Evolutionary conservation across 345 rosid genomes (phyloP).

Genomic region (Murraya koenigii): DNA sequence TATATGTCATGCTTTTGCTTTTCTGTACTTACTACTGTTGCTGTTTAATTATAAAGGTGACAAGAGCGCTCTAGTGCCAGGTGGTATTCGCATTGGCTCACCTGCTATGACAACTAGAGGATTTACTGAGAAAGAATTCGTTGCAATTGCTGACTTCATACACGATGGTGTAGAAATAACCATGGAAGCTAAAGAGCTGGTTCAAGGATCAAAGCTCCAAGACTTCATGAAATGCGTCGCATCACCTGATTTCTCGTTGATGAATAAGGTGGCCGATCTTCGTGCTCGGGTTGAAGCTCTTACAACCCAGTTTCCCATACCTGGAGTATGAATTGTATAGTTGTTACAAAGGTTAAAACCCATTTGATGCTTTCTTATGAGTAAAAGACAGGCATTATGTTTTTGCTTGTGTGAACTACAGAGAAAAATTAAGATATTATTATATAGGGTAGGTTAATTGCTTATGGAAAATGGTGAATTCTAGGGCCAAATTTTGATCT

Average conservation of each 20-base stretch:
- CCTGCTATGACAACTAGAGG: constrained; percentile 98
- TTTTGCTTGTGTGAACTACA: not conserved
- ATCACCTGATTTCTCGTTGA: constrained; percentile 56
- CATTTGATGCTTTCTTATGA: too few relatives aligned
- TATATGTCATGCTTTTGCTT: not conserved
- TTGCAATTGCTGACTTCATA: constrained; percentile 63
- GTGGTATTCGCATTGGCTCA: constrained; percentile 89
- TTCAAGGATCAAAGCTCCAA: constrained; percentile 68
- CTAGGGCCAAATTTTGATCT: too few relatives aligned
- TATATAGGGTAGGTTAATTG: not conserved
- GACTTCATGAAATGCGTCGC: constrained; percentile 69
- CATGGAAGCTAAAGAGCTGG: constrained; percentile 54
- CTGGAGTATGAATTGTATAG: constrained; percentile 50
- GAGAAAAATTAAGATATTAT: not conserved
- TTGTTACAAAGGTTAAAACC: not conserved
- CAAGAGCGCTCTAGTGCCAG: constrained; percentile 85
- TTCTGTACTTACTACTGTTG: not conserved
- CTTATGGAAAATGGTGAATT: too few relatives aligned
- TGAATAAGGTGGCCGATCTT: constrained; percentile 48
- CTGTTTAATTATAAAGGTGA: constrained; percentile 48
- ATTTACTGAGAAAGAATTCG: constrained; percentile 68
- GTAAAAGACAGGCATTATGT: not conserved
- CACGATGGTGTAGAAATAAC: constrained; percentile 83
- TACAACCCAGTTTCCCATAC: constrained; percentile 71
- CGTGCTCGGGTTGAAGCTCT: constrained; percentile 64